Evolutionary conservation across 1,284 basidiomycete genomes (phyloP), one percentile per base, ranked within the genome.

Genomic region (Athelia psychrophila): DNA sequence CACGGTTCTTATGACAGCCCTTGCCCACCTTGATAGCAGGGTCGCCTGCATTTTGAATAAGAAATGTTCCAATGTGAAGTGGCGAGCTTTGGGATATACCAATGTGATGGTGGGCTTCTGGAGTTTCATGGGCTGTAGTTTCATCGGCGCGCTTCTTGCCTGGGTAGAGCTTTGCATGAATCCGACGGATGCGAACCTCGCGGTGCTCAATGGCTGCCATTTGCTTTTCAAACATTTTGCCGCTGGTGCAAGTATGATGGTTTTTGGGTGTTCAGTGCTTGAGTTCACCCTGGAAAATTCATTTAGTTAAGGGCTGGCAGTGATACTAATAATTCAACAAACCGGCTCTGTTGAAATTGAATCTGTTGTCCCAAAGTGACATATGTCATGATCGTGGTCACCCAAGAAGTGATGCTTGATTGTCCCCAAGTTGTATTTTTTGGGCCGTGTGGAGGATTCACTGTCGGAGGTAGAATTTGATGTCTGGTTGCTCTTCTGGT

Each of bases 371-470:
- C 71, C 66, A 57, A 65, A 71, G 16, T 60, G 53, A 9, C 52
- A 54, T 22, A 74, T 72, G 1, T 58, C 53, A 2, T 12, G 20
- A 1, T 55, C 55, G 40, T 70, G 70, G 42, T 75, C 69, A 0
- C 65, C 68, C 2, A 73, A 54, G 0, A 65, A 60, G 57, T 74
- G 73, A 45, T 60, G 62, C 51, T 73, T 74, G 56, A 65, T 65
- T 1, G 63, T 62, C 16, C 56, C 58, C 10, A 67, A 54, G 44
- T 70, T 71, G 24, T 70, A 57, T 9, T n/a, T 16, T 44, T 52
- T 51, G 20, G 24, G 2, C 27, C 42, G 44, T 19, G 46, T 40
- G 24, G 35, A 19, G 15, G 27, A 19, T 13, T 47, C n/a, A 27
- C 38, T 20, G n/a, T 36, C 22, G 22, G 42, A 18, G 19, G 40